Percentiles rank a stretch among this genome's conserved stretches.
phyloP scores from a whole-genome alignment of 345 rosid genomes.

The Combretum micranthum region DNA sequence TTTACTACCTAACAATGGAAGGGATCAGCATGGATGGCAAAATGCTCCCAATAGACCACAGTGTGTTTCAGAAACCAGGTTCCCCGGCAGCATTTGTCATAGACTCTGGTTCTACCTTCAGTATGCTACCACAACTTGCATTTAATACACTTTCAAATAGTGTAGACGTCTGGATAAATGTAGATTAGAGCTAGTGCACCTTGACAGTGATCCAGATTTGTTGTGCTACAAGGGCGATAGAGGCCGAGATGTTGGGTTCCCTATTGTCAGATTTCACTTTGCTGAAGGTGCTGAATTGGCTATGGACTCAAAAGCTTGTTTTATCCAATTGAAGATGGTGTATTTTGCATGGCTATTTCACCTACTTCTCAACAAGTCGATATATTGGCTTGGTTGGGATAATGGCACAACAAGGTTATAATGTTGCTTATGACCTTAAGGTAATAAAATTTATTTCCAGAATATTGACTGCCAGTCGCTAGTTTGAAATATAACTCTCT shows the following conservation, averaged over 20 bases:
- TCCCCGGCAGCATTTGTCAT: conserved; percentile 28
- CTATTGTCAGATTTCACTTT: conserved; percentile 33
- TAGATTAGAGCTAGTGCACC: not conserved
- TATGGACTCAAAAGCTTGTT: conserved; percentile 36
- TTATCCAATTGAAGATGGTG: conserved; percentile 11
- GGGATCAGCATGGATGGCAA: conserved; percentile 10
- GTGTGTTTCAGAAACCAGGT: conserved; percentile 18
- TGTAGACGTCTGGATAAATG: conserved; percentile 2
- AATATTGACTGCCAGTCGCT: too few species aligned
- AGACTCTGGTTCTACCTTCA: conserved; percentile 37
- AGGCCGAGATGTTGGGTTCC: conserved; percentile 29
- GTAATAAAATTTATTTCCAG: too few species aligned
- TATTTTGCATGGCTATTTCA: conserved; percentile 35
- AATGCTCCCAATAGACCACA: conserved; percentile 10
- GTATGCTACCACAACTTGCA: conserved; percentile 31
- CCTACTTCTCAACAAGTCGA: not conserved
- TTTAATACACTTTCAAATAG: conserved; percentile 22
- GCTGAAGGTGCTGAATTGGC: conserved; percentile 29
- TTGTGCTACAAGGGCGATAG: conserved; percentile 32
- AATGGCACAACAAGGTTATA: too few species aligned
- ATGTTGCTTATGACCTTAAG: too few species aligned
- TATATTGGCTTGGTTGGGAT: not conserved
- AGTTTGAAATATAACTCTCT: too few species aligned
- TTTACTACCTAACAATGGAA: not conserved
- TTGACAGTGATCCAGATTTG: not conserved